Conservation (phyloP, 2,329 filamentous ascomycete species). For the Diaporthe citriasiana region DNA sequence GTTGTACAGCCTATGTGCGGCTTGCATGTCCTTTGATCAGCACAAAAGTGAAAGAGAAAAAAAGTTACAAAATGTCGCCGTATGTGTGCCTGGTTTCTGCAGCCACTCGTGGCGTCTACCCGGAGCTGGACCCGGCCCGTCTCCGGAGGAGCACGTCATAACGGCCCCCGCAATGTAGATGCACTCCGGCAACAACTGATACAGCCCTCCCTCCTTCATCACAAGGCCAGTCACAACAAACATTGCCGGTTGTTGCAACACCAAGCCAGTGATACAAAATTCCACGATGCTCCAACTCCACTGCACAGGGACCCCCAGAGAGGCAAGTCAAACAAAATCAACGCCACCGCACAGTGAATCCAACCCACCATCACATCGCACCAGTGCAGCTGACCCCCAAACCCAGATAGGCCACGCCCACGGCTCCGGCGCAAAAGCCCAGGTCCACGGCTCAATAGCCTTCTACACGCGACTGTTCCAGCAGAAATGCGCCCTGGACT, state of each 20-base stretch:
- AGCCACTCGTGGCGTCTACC: not conserved
- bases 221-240: not conserved
- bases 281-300: slow-evolving; percentile 34
- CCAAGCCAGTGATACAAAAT: not conserved
- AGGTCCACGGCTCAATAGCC: slow-evolving; percentile 37
- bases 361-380: too few relatives aligned
- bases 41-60: too few relatives aligned
- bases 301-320: slow-evolving; percentile 38
- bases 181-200: slow-evolving; percentile 1
- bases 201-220: not conserved
- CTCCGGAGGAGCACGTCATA: slow-evolving; percentile 12
- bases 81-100: not conserved
- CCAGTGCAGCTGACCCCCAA: not conserved
- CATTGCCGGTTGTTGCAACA: too few relatives aligned
- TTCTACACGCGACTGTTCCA: slow-evolving; percentile 40
- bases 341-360: too few relatives aligned
- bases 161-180: not conserved
- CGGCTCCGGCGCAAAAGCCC: slow-evolving; percentile 32
- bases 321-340: not conserved
- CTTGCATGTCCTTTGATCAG: too few relatives aligned
- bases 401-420: slow-evolving; percentile 38
- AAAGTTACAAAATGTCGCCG: not conserved
- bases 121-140: not conserved
- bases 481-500: slow-evolving; percentile 36
- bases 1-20: too few relatives aligned